Evolutionary conservation across 306 rosid species (phyloP).

Genomic region (Canavalia gladiata): DNA sequence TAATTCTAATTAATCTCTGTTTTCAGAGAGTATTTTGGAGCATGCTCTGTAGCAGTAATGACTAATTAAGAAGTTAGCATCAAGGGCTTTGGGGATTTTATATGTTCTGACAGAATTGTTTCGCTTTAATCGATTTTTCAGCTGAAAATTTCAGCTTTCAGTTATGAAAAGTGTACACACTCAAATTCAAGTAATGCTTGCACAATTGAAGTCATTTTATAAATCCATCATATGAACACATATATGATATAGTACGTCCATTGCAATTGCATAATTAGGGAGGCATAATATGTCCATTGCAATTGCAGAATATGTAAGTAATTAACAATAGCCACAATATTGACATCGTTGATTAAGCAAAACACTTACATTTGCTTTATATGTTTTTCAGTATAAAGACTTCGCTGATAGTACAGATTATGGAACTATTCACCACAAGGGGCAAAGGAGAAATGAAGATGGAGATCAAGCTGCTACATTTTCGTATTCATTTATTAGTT

Average conservation of each 20-base stretch:
- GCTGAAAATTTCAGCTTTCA: neutral
- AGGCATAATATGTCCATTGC: constrained; percentile 1
- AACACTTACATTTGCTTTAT: constrained; percentile 7
- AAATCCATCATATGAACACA: neutral
- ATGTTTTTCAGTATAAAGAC: constrained; percentile 16
- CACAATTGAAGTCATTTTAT: neutral
- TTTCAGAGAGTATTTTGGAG: constrained; percentile 1
- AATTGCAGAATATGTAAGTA: neutral
- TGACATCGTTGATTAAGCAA: neutral
- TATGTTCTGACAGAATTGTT: too few species aligned
- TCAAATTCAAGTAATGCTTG: neutral
- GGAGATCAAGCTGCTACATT: constrained; percentile 2
- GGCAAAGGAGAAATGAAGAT: neutral
- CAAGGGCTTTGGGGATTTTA: neutral
- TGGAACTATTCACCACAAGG: neutral
- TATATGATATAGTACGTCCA: neutral
- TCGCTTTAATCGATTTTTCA: too few species aligned
- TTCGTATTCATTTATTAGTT: neutral
- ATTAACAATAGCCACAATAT: constrained; percentile 14
- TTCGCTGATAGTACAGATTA: neutral
- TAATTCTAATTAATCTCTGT: neutral
- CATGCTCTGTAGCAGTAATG: constrained; percentile 17
- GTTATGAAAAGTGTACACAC: neutral
- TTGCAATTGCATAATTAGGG: neutral
- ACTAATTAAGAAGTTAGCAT: constrained; percentile 6